phyloP scores from a whole-genome alignment of 148 eudicot genomes.

The Salicornia ramosissima region DNA sequence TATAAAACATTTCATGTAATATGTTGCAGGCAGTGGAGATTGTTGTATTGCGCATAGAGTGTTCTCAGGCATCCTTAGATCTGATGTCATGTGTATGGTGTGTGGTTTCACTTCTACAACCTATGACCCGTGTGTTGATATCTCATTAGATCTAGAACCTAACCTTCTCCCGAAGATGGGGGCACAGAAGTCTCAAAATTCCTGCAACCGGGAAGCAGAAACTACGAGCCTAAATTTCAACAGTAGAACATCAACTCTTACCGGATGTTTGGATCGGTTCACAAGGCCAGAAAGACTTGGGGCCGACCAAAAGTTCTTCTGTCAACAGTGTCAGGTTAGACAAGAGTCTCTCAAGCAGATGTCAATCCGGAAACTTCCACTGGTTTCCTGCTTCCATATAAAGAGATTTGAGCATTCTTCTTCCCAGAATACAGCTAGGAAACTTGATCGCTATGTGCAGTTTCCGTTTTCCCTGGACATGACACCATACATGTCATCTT shows the following conservation, averaged over 20 bases:
- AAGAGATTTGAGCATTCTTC: slow-evolving; percentile 62
- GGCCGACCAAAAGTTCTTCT: slow-evolving; percentile 54
- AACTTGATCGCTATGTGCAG: slow-evolving; percentile 51
- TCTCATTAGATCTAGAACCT: slow-evolving; percentile 57
- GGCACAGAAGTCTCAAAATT: slow-evolving; percentile 37
- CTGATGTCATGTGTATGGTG: slow-evolving; percentile 57
- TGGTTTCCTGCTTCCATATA: slow-evolving; percentile 55
- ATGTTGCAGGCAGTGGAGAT: slow-evolving; percentile 50
- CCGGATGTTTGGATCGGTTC: slow-evolving; percentile 53
- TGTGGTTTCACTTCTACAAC: slow-evolving; percentile 67
- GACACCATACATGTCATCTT: slow-evolving; percentile 55
- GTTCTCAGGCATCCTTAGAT: slow-evolving; percentile 55
- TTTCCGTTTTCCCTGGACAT: slow-evolving; percentile 64
- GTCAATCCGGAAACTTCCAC: slow-evolving; percentile 52
- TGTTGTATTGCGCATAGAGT: slow-evolving; percentile 66
- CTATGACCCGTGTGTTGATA: slow-evolving; percentile 59
- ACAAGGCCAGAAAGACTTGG: slow-evolving; percentile 60
- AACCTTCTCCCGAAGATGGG: slow-evolving; percentile 30
- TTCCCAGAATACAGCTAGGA: slow-evolving; percentile 42
- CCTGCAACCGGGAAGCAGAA: slow-evolving; percentile 40
- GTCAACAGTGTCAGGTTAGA: slow-evolving; percentile 50
- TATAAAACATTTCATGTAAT: slow-evolving; percentile 12
- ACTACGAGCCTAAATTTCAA: slow-evolving; percentile 25
- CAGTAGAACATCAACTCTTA: slow-evolving; percentile 33
- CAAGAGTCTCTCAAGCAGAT: slow-evolving; percentile 60